Evolutionary conservation across 257 asterid species (phyloP).

Genomic region (Solanum commersonii): DNA sequence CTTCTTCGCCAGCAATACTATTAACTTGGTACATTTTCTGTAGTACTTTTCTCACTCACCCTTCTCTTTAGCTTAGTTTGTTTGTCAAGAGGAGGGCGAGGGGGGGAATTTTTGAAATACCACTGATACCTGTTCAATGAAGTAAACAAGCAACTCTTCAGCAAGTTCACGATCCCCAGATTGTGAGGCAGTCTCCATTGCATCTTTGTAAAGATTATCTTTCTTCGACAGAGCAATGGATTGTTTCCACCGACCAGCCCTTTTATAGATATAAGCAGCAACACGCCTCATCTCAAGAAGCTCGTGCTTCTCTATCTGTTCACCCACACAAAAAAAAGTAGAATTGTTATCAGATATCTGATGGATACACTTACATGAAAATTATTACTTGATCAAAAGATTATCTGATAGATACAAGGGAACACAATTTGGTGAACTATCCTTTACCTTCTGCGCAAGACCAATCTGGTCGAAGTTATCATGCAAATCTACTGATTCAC

Average conservation of each 20-base stretch:
- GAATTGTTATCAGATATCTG: not conserved
- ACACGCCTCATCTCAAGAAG: conserved; percentile 99
- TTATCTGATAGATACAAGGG: not conserved
- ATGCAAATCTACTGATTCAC: conserved; percentile 89
- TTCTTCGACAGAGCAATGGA: conserved; percentile 96
- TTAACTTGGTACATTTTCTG: not conserved
- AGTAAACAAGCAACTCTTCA: conserved; percentile 94
- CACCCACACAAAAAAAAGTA: conserved; percentile 4
- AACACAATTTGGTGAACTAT: not conserved
- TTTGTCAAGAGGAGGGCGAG: not conserved
- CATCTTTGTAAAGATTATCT: conserved; percentile 93
- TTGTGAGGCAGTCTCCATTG: conserved; percentile 99
- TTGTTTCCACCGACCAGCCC: conserved; percentile 99
- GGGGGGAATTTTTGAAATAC: not conserved
- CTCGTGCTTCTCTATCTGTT: conserved; percentile 96
- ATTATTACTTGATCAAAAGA: not conserved
- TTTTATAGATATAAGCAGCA: conserved; percentile 96
- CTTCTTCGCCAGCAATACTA: not conserved
- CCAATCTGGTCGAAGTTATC: conserved; percentile 98
- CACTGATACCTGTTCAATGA: conserved; percentile 73
- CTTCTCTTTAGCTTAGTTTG: not conserved
- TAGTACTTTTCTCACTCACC: not conserved
- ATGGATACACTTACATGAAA: not conserved
- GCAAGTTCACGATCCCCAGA: conserved; percentile 99
- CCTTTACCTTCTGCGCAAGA: conserved; percentile 87